A percentile compares a stretch with the other conserved stretches of the same genome.
These are phyloP conservation scores for Globisporangium rhizosaccharum DNA, from an alignment of 352 stramenopile species.

Conservation along the genomic window DNA sequence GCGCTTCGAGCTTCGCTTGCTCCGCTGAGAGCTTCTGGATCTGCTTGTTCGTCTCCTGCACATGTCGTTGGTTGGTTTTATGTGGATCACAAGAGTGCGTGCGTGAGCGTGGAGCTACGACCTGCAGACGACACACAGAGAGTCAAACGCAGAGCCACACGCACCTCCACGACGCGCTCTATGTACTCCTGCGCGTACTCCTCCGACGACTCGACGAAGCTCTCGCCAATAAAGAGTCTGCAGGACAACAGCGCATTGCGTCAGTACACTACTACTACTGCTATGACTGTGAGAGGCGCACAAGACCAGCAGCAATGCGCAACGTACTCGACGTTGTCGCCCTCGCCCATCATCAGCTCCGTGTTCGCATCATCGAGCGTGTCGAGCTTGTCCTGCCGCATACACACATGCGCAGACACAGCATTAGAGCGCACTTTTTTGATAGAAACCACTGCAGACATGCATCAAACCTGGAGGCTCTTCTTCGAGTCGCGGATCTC, in stretches of 20 bases:
- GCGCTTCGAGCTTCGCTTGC: conserved; percentile 82
- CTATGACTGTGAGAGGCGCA: too few species aligned
- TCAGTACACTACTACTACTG: neutral
- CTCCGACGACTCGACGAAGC: conserved; percentile 93
- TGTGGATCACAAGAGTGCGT: neutral
- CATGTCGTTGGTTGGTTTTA: too few species aligned
- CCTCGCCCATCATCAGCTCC: conserved; percentile 96
- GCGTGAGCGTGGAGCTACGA: neutral
- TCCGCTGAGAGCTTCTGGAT: conserved; percentile 83
- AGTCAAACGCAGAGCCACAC: neutral
- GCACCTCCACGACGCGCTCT: conserved; percentile 85
- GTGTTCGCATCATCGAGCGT: conserved; percentile 95
- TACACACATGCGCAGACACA: too few species aligned
- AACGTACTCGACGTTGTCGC: conserved; percentile 73
- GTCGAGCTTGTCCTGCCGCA: conserved; percentile 90
- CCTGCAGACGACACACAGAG: neutral
- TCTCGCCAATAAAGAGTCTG: conserved; percentile 92
- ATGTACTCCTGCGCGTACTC: conserved; percentile 93
- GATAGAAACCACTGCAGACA: neutral
- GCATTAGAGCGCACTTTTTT: too few species aligned
- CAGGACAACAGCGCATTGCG: neutral
- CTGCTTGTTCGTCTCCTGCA: conserved; percentile 62
- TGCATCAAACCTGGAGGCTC: conserved; percentile 71
- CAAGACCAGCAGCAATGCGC: neutral
- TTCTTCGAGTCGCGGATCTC: conserved; percentile 91